Evolutionary conservation across 1,284 basidiomycete genomes (phyloP), one percentile per base, ranked within the genome.

Genomic region (Rhodofomes roseus): DNA sequence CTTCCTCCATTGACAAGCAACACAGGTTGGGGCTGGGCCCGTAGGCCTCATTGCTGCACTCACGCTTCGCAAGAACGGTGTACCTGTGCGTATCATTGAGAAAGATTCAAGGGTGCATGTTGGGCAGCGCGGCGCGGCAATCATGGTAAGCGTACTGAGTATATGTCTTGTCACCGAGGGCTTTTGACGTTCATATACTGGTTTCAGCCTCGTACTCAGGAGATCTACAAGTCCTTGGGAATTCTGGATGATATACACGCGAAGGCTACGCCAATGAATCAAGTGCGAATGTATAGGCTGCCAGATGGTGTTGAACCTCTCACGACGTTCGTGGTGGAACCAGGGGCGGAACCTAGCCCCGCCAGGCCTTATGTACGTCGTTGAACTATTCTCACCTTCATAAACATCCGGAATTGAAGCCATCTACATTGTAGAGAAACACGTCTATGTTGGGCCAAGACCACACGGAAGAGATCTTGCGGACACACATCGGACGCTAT

Each of bases 41-140:
- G 57, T 62, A 1, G 70, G 70, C 5, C 64, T 72, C 11, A 58
- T 66, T 3, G 53, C 61, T 5, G 71, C 70, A 11, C 63, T 72
- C 12, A 59, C 62, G 5, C 62, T 72, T 16, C 58, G 54, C 4
- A 59, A 70, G 57, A 64, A 70, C 46, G 65, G 66, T 22, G 56
- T 71, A 0, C 61, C 72, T 1, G 71, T 77, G 9, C 75, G 76
- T 20, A 69, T 77, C 41, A 69, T 78, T n/a, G 70, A 76, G 22
- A 77, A 73, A 55, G 68, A 65, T 11, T 52, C 39, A 1, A 59
- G 64, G 0, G 61, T 66, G 40, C 62, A 18, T 16, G 40, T 63
- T n/a, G 65, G 68, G 2, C 68, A 71, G 22, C 71, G 75, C 2
- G 71, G 69, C 6, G 44, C 57, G 25, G 74, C 67, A 0, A 36